Percentiles rank a stretch among this genome's conserved stretches.
phyloP scores from a whole-genome alignment of 176 grass and related monocot species.

The Bothriochloa decipiens region DNA sequence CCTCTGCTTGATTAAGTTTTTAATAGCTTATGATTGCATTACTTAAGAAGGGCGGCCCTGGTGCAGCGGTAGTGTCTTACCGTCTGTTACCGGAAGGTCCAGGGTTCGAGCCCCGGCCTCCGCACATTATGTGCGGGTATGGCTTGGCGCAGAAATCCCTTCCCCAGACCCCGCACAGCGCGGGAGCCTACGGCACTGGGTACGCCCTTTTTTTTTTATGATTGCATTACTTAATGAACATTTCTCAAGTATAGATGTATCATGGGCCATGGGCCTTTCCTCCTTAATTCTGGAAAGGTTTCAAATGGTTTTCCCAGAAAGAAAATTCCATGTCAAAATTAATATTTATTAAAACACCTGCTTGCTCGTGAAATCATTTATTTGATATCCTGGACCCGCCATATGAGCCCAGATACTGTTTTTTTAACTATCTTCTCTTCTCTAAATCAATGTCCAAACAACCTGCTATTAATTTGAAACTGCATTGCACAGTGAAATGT shows the following conservation, averaged over 20 bases:
- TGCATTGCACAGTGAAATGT: background rate
- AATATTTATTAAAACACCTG: conserved; percentile 33
- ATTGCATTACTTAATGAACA: conserved; percentile 6
- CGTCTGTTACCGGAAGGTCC: too few species aligned
- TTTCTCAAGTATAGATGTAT: conserved; percentile 18
- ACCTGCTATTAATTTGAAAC: conserved; percentile 19
- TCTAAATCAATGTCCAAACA: background rate
- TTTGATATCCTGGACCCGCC: conserved; percentile 7
- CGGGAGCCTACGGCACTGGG: too few species aligned
- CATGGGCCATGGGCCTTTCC: background rate
- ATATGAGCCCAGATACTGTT: background rate
- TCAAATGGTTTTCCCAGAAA: background rate
- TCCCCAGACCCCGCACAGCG: too few species aligned
- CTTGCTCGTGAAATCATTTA: conserved; percentile 8
- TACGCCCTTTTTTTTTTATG: too few species aligned
- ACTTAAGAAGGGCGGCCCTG: too few species aligned
- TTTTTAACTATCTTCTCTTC: conserved; percentile 24
- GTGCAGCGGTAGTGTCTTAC: too few species aligned
- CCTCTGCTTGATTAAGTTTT: conserved; percentile 21
- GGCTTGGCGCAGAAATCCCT: too few species aligned
- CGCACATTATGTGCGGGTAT: too few species aligned
- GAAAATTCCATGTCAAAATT: background rate
- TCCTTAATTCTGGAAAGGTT: background rate
- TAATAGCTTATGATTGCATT: conserved; percentile 11
- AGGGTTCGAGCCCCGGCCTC: too few species aligned